These are phyloP conservation scores for Gleditsia sinensis DNA, from an alignment of 306 rosid species.

Conservation along the genomic window DNA sequence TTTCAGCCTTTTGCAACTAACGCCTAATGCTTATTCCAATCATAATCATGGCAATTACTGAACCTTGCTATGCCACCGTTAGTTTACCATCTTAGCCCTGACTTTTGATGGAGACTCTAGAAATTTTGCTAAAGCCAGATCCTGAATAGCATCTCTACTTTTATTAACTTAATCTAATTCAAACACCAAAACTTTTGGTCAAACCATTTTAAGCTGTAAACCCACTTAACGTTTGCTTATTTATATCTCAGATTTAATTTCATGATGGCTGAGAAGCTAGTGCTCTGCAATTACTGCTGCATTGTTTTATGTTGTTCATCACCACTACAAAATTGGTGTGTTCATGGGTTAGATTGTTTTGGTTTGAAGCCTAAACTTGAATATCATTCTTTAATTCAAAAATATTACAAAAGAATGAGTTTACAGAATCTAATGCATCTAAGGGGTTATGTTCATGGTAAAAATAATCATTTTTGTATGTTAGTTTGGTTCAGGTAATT, in stretches of 20 bases:
- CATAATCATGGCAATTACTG: background rate
- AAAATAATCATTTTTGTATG: background rate
- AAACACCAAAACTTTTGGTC: background rate
- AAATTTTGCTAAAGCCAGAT: background rate
- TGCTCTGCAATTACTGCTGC: background rate
- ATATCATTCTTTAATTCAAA: background rate
- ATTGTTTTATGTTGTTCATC: background rate
- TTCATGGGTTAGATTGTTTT: background rate
- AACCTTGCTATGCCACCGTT: background rate
- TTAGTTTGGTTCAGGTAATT: background rate
- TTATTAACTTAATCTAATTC: background rate
- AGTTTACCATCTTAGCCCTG: background rate
- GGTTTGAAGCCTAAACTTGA: background rate
- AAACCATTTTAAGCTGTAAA: background rate
- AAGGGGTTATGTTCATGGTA: background rate
- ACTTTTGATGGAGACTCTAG: no score
- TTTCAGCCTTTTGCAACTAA: background rate
- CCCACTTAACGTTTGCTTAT: background rate
- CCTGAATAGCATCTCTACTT: background rate
- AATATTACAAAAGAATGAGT: background rate
- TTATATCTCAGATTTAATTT: background rate
- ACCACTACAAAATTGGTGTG: background rate
- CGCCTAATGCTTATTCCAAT: background rate
- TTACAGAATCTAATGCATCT: background rate
- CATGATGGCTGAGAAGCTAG: background rate